phyloP scores from a whole-genome alignment of 805 yeast species.

The Wickerhamia fluorescens region DNA sequence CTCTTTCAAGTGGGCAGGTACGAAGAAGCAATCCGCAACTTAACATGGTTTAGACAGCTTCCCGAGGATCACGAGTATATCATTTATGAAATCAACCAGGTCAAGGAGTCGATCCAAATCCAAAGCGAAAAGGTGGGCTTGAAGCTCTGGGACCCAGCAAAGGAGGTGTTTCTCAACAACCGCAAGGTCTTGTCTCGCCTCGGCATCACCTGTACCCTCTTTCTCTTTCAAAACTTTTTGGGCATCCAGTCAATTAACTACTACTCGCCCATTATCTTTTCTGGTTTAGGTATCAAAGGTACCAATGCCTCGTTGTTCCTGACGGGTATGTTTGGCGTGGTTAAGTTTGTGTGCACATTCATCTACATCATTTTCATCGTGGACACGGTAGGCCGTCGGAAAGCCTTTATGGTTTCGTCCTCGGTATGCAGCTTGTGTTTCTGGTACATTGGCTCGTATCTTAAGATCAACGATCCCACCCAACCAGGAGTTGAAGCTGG shows the following conservation, averaged over 20 bases:
- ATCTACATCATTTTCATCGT: constrained; percentile 28
- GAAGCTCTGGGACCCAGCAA: constrained; percentile 28
- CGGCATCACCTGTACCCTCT: constrained; percentile 24
- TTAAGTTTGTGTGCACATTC: constrained; percentile 28
- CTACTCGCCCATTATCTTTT: constrained; percentile 31
- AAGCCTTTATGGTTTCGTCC: constrained; percentile 30
- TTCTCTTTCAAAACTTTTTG: constrained; percentile 32
- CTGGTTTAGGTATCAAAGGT: constrained; percentile 30
- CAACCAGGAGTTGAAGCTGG: constrained; percentile 24
- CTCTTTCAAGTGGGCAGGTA: constrained; percentile 21
- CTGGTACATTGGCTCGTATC: constrained; percentile 34
- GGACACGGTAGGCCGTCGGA: constrained; percentile 29
- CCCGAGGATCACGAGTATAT: constrained; percentile 29
- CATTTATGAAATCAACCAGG: constrained; percentile 29
- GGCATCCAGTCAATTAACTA: constrained; percentile 35
- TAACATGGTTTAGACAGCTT: constrained; percentile 28
- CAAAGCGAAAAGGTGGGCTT: constrained; percentile 24
- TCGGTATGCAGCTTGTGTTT: constrained; percentile 27
- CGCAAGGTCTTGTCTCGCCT: constrained; percentile 20
- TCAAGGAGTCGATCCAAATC: constrained; percentile 23
- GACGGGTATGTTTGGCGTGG: constrained; percentile 35
- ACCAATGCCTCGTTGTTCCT: constrained; percentile 31
- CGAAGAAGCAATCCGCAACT: constrained; percentile 27
- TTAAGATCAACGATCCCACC: constrained; percentile 28
- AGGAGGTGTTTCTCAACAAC: constrained; percentile 23